Percentiles rank a stretch among this genome's conserved stretches.
These are phyloP conservation scores for Draba incana DNA, from an alignment of 345 rosid species.

Conservation along the genomic window DNA sequence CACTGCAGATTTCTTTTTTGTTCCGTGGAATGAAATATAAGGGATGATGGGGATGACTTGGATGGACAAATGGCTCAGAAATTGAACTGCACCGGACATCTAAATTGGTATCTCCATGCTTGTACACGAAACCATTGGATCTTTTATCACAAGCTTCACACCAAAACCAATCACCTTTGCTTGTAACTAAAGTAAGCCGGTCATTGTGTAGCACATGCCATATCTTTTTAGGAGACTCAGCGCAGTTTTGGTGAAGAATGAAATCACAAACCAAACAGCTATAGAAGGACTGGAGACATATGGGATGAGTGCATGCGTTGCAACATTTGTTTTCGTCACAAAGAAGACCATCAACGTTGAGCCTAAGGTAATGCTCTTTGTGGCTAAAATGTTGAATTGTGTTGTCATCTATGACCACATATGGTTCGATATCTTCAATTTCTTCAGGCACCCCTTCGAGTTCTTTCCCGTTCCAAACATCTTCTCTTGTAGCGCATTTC, in stretches of 20 bases:
- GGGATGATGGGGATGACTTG: constrained; percentile 9
- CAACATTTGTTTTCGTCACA: neutral
- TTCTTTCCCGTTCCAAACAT: constrained; percentile 12
- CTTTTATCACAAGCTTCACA: neutral
- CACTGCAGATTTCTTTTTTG: neutral
- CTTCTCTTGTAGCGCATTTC: neutral
- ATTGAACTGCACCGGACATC: neutral
- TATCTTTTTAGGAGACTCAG: neutral
- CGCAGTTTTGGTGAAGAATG: neutral
- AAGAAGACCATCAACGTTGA: neutral
- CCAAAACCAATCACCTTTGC: neutral
- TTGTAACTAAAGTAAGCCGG: neutral
- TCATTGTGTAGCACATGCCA: neutral
- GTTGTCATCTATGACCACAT: neutral
- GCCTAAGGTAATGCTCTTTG: neutral
- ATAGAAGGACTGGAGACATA: neutral
- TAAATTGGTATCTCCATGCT: neutral
- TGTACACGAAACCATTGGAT: neutral
- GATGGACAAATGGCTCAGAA: constrained; percentile 10
- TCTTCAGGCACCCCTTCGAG: neutral
- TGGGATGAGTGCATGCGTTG: neutral
- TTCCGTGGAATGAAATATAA: neutral
- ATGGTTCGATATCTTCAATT: neutral
- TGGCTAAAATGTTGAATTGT: constrained; percentile 3
- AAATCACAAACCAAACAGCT: neutral